Conservation (phyloP, 2,329 filamentous ascomycete species). For the Fusarium sulawesiense region DNA sequence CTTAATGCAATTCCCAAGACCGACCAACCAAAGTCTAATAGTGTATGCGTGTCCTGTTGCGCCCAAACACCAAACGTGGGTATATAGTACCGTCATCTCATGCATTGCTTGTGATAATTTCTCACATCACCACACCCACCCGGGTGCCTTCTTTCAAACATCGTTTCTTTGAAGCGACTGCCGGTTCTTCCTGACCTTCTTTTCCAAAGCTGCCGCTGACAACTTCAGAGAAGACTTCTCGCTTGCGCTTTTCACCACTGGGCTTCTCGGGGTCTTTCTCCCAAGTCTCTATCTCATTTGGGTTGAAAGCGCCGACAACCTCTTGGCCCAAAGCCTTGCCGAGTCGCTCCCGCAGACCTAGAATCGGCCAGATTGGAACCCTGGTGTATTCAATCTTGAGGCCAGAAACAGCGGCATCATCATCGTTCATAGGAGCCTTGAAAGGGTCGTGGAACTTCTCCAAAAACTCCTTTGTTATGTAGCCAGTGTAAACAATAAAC, state of each 20-base stretch:
- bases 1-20: constrained; percentile 32
- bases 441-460: constrained; percentile 62
- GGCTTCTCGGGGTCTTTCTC: constrained; percentile 54
- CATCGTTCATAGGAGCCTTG: constrained; percentile 49
- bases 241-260: constrained; percentile 49
- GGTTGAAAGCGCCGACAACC: constrained; percentile 58
- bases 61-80: constrained; percentile 22
- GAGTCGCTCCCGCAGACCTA: constrained; percentile 66
- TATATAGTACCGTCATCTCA: constrained; percentile 16
- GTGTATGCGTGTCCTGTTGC: constrained; percentile 23
- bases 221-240: constrained; percentile 52
- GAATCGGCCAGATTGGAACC: constrained; percentile 65
- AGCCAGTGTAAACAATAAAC: constrained; percentile 65
- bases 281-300: constrained; percentile 59
- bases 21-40: constrained; percentile 22
- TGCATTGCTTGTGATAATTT: constrained; percentile 7
- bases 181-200: constrained; percentile 48
- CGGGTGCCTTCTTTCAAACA: constrained; percentile 48
- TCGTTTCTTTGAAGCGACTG: constrained; percentile 50
- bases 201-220: constrained; percentile 57
- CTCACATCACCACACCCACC: constrained; percentile 49
- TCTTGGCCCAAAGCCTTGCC: constrained; percentile 64
- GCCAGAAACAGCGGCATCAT: constrained; percentile 47
- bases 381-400: constrained; percentile 61
- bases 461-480: constrained; percentile 61